Evolutionary conservation across 192 early-diverging fungal genomes (phyloP).

Genomic region (Backusella morwellensis): DNA sequence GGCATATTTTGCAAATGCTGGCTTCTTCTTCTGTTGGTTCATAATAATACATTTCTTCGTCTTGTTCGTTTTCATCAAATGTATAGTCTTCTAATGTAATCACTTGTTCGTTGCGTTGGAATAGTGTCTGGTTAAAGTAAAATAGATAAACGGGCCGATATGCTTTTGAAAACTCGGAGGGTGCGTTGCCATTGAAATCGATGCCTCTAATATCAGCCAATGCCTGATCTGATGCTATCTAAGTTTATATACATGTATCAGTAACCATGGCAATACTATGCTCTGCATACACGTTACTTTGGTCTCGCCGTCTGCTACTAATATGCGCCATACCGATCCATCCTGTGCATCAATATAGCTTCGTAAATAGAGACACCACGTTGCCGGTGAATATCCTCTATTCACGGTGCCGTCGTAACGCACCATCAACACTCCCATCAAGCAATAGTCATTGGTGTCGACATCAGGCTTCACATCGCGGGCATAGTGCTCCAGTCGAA

Average conservation of each 20-base stretch:
- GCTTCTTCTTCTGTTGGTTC: slow-evolving; percentile 6
- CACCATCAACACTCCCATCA: slow-evolving; percentile 16
- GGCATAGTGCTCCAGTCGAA: slow-evolving; percentile 2
- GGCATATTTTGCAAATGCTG: slow-evolving; percentile 13
- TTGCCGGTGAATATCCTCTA: background rate
- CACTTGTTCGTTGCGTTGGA: background rate
- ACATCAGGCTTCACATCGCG: background rate
- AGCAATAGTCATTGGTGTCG: background rate
- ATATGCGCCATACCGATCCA: slow-evolving; percentile 6
- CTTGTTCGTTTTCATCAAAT: slow-evolving; percentile 10
- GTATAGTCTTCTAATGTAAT: slow-evolving; percentile 21
- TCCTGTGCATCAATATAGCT: slow-evolving; percentile 2
- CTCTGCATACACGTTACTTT: background rate
- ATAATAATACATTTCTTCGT: background rate
- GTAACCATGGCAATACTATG: background rate
- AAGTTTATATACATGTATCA: background rate
- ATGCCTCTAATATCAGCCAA: slow-evolving; percentile 18
- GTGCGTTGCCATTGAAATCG: background rate
- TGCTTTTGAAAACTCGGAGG: background rate
- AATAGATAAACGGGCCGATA: slow-evolving; percentile 18
- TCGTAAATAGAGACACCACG: slow-evolving; percentile 13
- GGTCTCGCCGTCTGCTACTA: background rate
- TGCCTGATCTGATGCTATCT: slow-evolving; percentile 16
- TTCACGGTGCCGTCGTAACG: background rate
- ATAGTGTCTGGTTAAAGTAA: background rate